Conservation (phyloP, 495 filamentous ascomycete genomes). For the Tuber microsphaerosporum region DNA sequence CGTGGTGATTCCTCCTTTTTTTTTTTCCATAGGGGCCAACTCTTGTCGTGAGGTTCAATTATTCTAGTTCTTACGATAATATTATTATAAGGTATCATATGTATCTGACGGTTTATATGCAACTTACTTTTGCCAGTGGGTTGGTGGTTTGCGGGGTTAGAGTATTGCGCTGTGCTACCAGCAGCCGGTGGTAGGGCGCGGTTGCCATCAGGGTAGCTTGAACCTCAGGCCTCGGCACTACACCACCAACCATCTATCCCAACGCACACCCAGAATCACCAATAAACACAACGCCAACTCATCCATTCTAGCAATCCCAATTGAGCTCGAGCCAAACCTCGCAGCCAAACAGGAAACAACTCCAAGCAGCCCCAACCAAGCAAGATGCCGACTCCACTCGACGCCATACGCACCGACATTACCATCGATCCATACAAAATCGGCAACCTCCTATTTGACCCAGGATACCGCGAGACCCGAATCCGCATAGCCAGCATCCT, state of each 20-base stretch:
- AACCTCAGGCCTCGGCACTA: not conserved
- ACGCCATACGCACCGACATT: conserved; percentile 27
- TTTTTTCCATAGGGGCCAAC: too few relatives aligned
- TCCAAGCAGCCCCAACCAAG: conserved; percentile 6
- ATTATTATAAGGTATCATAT: too few relatives aligned
- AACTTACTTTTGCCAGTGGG: too few relatives aligned
- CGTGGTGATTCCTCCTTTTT: too few relatives aligned
- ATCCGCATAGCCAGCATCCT: conserved; percentile 26
- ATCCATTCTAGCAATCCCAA: not conserved
- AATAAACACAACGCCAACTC: not conserved
- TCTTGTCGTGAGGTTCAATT: too few relatives aligned
- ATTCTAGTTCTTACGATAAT: too few relatives aligned
- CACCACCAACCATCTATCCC: not conserved
- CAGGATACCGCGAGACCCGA: conserved; percentile 24
- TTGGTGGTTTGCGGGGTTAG: too few relatives aligned
- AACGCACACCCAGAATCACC: too few relatives aligned
- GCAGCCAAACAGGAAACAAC: not conserved
- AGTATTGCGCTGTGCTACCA: too few relatives aligned
- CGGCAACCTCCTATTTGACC: conserved; percentile 32
- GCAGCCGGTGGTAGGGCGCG: not conserved
- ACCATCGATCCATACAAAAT: conserved; percentile 25
- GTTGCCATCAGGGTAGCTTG: not conserved
- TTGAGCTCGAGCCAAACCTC: not conserved
- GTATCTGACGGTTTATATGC: too few relatives aligned
- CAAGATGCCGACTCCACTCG: conserved; percentile 32